Percentiles rank a stretch among this genome's conserved stretches.
phyloP scores from a whole-genome alignment of 371 early-diverging fungal genomes.

The Apophysomyces elegans region DNA sequence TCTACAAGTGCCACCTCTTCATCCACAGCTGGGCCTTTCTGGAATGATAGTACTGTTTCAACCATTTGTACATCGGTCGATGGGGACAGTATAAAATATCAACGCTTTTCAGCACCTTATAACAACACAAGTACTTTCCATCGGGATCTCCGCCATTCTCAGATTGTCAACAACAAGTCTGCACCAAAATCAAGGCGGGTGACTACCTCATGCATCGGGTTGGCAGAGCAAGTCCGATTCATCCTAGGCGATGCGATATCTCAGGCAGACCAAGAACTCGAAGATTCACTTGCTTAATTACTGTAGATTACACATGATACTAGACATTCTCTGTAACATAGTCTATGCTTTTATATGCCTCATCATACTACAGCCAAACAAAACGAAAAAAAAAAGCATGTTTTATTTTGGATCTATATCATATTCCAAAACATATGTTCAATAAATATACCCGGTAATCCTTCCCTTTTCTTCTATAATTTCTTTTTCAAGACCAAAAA shows the following conservation, averaged over 20 bases:
- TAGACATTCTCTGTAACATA: neutral
- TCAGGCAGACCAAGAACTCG: neutral
- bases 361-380: too few species aligned
- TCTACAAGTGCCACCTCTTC: constrained; percentile 3
- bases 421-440: too few species aligned
- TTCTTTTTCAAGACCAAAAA: constrained; percentile 38
- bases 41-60: neutral
- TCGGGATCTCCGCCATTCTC: neutral
- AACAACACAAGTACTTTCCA: neutral
- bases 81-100: neutral
- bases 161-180: constrained; percentile 9
- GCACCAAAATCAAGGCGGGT: neutral
- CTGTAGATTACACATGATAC: neutral
- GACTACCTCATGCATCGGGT: constrained; percentile 3
- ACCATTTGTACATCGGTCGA: constrained; percentile 1
- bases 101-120: neutral
- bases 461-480: neutral
- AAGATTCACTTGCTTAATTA: neutral
- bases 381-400: too few species aligned
- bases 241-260: constrained; percentile 2
- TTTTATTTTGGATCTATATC: too few species aligned
- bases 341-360: neutral
- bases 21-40: neutral
- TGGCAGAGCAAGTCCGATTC: constrained; percentile 8
- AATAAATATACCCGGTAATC: too few species aligned